Conservation (phyloP, 73 alveolate species). For the Paramecium biaurelia region DNA sequence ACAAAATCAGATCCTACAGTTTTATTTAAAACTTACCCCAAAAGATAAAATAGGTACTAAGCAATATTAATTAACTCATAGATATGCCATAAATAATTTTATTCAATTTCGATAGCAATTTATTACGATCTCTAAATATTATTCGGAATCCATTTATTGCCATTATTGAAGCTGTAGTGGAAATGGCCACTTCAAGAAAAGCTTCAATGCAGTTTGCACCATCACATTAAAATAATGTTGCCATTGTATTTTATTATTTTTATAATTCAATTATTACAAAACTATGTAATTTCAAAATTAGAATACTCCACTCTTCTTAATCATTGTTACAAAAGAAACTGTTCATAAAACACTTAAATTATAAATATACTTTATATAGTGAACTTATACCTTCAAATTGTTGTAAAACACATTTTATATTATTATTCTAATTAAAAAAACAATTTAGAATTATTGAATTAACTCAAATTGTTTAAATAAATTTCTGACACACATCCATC, state of each 20-base stretch:
- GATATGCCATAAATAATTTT: slow-evolving; percentile 39
- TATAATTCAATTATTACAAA: background rate
- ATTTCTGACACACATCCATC: background rate
- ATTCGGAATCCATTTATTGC: slow-evolving; percentile 53
- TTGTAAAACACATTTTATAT: too few species aligned
- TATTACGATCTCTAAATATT: slow-evolving; percentile 46
- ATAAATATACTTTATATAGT: too few species aligned
- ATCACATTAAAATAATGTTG: slow-evolving; percentile 12
- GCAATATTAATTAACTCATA: slow-evolving; percentile 17
- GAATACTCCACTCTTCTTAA: background rate
- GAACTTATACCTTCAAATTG: background rate
- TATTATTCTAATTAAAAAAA: too few species aligned
- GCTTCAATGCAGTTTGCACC: slow-evolving; percentile 27
- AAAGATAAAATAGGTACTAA: background rate
- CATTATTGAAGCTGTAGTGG: background rate
- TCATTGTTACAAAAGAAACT: background rate
- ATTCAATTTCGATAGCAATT: slow-evolving; percentile 37
- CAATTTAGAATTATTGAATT: too few species aligned
- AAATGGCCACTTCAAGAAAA: background rate
- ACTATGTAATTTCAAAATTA: background rate
- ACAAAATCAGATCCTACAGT: slow-evolving; percentile 47
- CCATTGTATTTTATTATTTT: background rate
- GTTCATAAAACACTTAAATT: background rate
- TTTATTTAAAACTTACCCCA: slow-evolving; percentile 28
- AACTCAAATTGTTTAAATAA: background rate